Evolutionary conservation across 345 rosid species (phyloP).

Genomic region (Aquilaria yunnanensis): DNA sequence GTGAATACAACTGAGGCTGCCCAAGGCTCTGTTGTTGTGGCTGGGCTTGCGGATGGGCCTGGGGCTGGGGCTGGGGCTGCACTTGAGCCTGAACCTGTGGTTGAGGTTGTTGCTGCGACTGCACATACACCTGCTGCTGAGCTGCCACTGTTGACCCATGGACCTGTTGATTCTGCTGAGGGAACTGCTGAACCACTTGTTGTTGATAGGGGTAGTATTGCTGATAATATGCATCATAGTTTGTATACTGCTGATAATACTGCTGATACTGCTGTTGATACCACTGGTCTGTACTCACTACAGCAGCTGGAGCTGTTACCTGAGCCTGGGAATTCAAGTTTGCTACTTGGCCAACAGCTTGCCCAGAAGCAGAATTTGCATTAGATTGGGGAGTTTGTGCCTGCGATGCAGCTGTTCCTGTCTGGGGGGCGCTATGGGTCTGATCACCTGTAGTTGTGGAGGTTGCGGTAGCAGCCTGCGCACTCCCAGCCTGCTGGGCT

Average conservation of each 20-base stretch:
- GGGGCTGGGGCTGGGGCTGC: constrained; percentile 23
- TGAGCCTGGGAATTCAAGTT: constrained; percentile 29
- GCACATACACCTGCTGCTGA: constrained; percentile 19
- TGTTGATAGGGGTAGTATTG: constrained; percentile 57
- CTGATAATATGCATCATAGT: constrained; percentile 47
- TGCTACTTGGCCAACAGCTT: constrained; percentile 27
- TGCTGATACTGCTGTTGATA: constrained; percentile 63
- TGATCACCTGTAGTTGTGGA: constrained; percentile 26
- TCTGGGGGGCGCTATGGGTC: constrained; percentile 32
- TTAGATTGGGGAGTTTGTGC: constrained; percentile 32
- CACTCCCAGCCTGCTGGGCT: constrained; percentile 31
- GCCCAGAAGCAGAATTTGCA: constrained; percentile 24
- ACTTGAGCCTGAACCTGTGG: constrained; percentile 14
- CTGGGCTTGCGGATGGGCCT: constrained; percentile 8
- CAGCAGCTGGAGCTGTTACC: constrained; percentile 32
- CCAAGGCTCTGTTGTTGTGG: constrained; percentile 9
- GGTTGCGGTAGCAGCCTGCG: constrained; percentile 30
- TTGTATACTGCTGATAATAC: constrained; percentile 62
- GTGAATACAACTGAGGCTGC: constrained; percentile 20
- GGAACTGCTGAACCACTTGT: constrained; percentile 33
- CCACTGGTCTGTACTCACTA: constrained; percentile 48
- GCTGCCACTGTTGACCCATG: constrained; percentile 14
- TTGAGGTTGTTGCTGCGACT: constrained; percentile 24
- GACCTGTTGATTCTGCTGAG: constrained; percentile 31
- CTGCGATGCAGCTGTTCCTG: constrained; percentile 32